Conservation (phyloP, 129 eudicot genomes). For the Centaurea solstitialis region DNA sequence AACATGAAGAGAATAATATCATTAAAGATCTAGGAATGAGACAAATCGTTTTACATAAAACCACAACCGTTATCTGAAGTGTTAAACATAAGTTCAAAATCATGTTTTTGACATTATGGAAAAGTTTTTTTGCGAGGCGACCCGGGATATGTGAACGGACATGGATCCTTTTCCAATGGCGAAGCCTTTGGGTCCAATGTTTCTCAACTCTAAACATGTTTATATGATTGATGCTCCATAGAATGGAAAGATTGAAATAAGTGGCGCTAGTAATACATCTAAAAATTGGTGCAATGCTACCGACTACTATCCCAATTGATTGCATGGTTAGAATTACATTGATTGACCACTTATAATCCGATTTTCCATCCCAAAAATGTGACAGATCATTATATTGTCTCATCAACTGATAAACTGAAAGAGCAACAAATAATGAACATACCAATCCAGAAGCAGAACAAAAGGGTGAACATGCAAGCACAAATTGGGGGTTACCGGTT, state of each 20-base stretch:
- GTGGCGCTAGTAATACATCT: slow-evolving; percentile 25
- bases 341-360: slow-evolving; percentile 13
- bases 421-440: not conserved
- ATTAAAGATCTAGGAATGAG: not conserved
- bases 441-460: slow-evolving; percentile 1
- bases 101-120: slow-evolving; percentile 22
- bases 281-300: slow-evolving; percentile 14
- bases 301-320: not conserved
- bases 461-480: slow-evolving; percentile 12
- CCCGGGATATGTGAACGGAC: slow-evolving; percentile 15
- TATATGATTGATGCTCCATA: slow-evolving; percentile 17
- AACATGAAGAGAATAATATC: slow-evolving; percentile 4
- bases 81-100: slow-evolving; percentile 18
- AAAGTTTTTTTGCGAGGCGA: slow-evolving; percentile 18
- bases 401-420: not conserved
- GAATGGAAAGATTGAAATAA: slow-evolving; percentile 7
- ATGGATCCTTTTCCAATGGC: slow-evolving; percentile 26
- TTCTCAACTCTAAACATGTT: slow-evolving; percentile 27
- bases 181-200: slow-evolving; percentile 35
- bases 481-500: slow-evolving; percentile 27
- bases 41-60: slow-evolving; percentile 25
- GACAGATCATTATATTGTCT: not conserved
- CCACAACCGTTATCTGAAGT: slow-evolving; percentile 23
- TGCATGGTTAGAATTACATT: slow-evolving; percentile 1
- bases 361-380: not conserved